Base-by-base conservation (phyloP, 768 basidiomycete genomes). In the Amanita subjunquillea region DNA sequence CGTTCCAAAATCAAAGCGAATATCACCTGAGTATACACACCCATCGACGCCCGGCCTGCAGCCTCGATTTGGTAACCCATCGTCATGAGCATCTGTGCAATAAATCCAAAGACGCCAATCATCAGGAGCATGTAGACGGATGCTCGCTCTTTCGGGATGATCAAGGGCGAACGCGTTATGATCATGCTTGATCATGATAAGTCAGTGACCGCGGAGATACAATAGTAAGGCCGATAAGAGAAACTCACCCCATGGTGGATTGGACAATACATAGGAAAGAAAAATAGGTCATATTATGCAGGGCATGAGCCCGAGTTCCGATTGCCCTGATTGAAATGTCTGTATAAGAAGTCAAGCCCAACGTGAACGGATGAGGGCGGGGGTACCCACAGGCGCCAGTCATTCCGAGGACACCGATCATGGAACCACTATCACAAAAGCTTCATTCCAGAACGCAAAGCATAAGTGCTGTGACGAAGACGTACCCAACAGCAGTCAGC, bases 271-370 rank as follows among this genome's bases (percentile, higher is more conserved):
- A 83, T 56, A 77, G 71, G 6, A 73, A 62, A 2, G 84, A 80
- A 62, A 85, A 90, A 51, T 79, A 88, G 0, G 74, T 67, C 58
- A 91, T 72, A 1, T 78, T 72, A 61, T 93, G 90, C 51, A 91
- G 64, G 0, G 90, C 73, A 58, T 87, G 85, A 1, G 89, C 89
- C 3, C 83, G 75, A 53, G 76, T 82, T 0, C 91, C 90, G 34
- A 92, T 87, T 0, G 78, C 77, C 7, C 88, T 78, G 20, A 76
- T 65, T 0, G 67, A 60, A 1, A 67, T 73, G 58, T 69, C 74
- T 17, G 17, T 17, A 17, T 17, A 17, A 17, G 17, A 17, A 17
- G 17, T 17, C 17, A 17, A 1, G 17, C 17, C 17, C 1, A 17
- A 17, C 17, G 17, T 17, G 17, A 17, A 17, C 17, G 32, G 22